These are phyloP conservation scores for Ganoderma lucidum DNA, from an alignment of 1,284 basidiomycete genomes.

Conservation along the genomic window DNA sequence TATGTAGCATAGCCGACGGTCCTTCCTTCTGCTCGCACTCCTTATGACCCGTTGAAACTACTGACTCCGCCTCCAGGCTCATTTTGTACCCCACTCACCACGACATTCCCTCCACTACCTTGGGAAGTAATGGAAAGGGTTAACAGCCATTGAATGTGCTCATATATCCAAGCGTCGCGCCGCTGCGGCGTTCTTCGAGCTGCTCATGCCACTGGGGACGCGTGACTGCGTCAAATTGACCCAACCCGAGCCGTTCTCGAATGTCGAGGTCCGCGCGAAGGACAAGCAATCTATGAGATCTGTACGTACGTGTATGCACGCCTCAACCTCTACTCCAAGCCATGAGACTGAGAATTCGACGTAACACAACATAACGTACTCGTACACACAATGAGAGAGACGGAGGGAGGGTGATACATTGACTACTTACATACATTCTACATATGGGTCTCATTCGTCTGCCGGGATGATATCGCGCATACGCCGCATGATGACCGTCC, in stretches of 20 bases:
- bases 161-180: no score
- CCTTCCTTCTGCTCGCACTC: background rate
- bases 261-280: no score
- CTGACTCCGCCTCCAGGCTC: background rate
- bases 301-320: no score
- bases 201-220: no score
- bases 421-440: slow-evolving; percentile 22
- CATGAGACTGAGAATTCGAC: slow-evolving; percentile 18
- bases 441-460: slow-evolving; percentile 10
- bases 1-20: no score
- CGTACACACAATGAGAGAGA: background rate
- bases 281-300: no score
- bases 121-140: background rate
- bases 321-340: background rate
- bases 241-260: no score
- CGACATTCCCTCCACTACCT: no score
- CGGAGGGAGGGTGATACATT: background rate
- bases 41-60: background rate
- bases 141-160: background rate
- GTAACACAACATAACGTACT: slow-evolving; percentile 9
- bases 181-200: no score
- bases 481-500: slow-evolving; percentile 24
- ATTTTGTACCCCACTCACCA: background rate
- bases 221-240: no score
- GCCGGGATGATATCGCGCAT: background rate